A percentile compares a stretch with the other conserved stretches of the same genome.
Evolutionary conservation across 441 rosid species (phyloP).

Genomic region (Pelargonium cotyledonis): DNA sequence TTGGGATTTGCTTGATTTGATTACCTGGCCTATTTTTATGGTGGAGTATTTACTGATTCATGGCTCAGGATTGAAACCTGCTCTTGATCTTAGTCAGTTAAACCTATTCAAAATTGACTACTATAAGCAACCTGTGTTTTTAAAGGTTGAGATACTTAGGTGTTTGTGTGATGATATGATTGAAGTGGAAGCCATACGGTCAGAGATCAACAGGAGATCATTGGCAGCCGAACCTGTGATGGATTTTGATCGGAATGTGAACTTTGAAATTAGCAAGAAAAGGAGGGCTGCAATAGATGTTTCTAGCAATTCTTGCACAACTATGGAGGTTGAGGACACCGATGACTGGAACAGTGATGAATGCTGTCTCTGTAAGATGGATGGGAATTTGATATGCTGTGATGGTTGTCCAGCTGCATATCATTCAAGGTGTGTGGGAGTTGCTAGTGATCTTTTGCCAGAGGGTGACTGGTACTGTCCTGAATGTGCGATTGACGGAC

Average conservation of each 20-base stretch:
- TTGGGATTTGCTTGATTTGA: conserved; percentile 54
- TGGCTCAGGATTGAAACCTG: conserved; percentile 37
- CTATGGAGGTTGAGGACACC: conserved; percentile 38
- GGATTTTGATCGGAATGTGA: conserved; percentile 51
- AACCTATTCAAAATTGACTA: conserved; percentile 50
- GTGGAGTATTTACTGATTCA: conserved; percentile 47
- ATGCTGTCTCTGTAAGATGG: conserved; percentile 72
- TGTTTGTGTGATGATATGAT: conserved; percentile 57
- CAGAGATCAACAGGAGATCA: conserved; percentile 70
- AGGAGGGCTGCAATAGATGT: conserved; percentile 34
- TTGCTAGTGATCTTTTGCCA: conserved; percentile 56
- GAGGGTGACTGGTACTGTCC: conserved; percentile 78
- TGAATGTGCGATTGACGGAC: conserved; percentile 52
- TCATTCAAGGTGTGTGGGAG: conserved; percentile 70
- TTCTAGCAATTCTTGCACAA: conserved; percentile 33
- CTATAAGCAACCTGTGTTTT: conserved; percentile 42
- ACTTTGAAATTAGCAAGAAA: conserved; percentile 40
- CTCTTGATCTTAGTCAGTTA: conserved; percentile 39
- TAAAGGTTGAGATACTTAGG: conserved; percentile 53
- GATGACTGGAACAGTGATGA: conserved; percentile 60
- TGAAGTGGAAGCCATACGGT: conserved; percentile 59
- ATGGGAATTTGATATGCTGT: conserved; percentile 64
- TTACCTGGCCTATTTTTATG: conserved; percentile 63
- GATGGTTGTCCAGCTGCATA: conserved; percentile 84
- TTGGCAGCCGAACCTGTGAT: conserved; percentile 54